Conservation (phyloP, 2,329 filamentous ascomycete species). For the Sclerotiophoma versabilis region DNA sequence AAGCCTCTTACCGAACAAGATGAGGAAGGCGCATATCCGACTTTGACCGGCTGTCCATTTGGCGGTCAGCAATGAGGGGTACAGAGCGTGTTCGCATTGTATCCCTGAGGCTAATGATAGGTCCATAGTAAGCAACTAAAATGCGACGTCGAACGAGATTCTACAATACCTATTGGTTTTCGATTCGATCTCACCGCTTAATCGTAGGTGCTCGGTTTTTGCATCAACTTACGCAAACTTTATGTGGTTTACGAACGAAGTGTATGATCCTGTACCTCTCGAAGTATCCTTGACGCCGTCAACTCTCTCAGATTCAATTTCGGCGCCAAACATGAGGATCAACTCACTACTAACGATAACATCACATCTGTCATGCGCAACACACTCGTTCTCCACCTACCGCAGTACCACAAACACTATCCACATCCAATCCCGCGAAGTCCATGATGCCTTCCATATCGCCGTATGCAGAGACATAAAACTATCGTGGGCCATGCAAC, state of each 20-base stretch:
- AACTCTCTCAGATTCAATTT: too few relatives aligned
- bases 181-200: too few relatives aligned
- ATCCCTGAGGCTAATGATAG: neutral
- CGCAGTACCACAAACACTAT: neutral
- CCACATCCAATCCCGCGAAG: neutral
- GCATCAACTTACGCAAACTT: too few relatives aligned
- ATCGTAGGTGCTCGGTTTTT: too few relatives aligned
- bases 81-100: neutral
- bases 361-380: neutral
- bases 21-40: neutral
- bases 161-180: too few relatives aligned
- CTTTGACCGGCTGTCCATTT: neutral
- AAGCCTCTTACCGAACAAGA: neutral
- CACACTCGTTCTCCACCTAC: neutral
- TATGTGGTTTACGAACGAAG: too few relatives aligned
- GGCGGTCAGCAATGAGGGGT: neutral
- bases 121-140: too few relatives aligned
- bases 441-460: neutral
- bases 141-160: neutral
- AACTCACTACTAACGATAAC: neutral
- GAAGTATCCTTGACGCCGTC: too few relatives aligned
- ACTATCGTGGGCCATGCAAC: conserved; percentile 6
- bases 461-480: conserved; percentile 10
- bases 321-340: neutral
- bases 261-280: too few relatives aligned